These are phyloP conservation scores for Trichoderma asperellum DNA, from an alignment of 2,329 filamentous ascomycete genomes.

Conservation along the genomic window DNA sequence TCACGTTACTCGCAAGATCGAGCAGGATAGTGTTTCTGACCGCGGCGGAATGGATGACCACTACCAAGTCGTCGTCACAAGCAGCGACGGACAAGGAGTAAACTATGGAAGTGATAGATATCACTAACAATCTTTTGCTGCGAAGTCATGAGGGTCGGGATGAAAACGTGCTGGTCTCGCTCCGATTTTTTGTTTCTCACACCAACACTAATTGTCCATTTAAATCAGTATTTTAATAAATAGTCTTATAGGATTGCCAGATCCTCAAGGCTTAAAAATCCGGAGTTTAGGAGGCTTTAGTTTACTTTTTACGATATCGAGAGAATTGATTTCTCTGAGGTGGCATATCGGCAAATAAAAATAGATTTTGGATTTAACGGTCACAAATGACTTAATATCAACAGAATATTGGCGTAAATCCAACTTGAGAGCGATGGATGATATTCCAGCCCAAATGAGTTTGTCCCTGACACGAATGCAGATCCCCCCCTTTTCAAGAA, in stretches of 20 bases:
- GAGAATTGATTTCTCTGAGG: not conserved
- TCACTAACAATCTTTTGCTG: not conserved
- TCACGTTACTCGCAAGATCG: not conserved
- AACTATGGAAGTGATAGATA: not conserved
- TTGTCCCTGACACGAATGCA: not conserved
- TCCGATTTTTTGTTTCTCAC: not conserved
- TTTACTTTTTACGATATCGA: not conserved
- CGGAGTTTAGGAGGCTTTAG: not conserved
- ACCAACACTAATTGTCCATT: not conserved
- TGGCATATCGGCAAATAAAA: not conserved
- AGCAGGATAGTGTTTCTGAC: constrained; percentile 1
- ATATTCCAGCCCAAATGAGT: not conserved
- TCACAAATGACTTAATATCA: not conserved
- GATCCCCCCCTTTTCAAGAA: not conserved
- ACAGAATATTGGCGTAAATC: not conserved
- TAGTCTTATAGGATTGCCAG: not conserved
- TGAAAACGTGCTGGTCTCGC: not conserved
- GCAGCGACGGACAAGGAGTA: not conserved
- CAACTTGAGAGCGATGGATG: not conserved
- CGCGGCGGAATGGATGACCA: not conserved
- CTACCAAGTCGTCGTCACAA: not conserved
- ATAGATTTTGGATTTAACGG: not conserved
- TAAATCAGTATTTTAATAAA: not conserved
- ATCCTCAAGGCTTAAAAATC: not conserved
- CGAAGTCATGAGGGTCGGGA: not conserved